These are phyloP conservation scores for Pelargonium australe DNA, from an alignment of 441 rosid species.

Conservation along the genomic window DNA sequence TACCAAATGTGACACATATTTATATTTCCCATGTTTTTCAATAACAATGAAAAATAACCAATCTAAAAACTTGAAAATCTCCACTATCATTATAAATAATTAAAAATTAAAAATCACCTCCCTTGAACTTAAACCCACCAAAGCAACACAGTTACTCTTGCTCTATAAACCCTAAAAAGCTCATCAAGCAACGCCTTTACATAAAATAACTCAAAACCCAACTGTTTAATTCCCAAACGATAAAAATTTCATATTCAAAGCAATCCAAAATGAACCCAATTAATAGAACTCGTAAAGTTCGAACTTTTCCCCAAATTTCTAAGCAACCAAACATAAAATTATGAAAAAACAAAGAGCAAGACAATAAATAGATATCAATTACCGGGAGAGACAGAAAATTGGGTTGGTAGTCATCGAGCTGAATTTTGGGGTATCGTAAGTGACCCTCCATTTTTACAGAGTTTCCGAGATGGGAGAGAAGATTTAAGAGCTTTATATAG, in stretches of 20 bases:
- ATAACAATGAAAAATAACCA: not conserved
- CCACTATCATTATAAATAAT: not conserved
- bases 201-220: conserved; percentile 8
- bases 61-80: not conserved
- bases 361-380: not conserved
- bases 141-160: not conserved
- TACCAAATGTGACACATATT: too few relatives aligned
- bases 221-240: not conserved
- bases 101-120: not conserved
- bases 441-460: conserved; percentile 17
- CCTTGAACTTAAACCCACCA: not conserved
- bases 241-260: not conserved
- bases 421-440: conserved; percentile 21
- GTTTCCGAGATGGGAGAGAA: not conserved
- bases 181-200: too few relatives aligned
- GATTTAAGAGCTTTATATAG: not conserved
- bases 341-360: too few relatives aligned
- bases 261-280: not conserved
- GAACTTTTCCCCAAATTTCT: not conserved
- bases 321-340: not conserved
- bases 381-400: conserved; percentile 16
- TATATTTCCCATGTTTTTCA: not conserved
- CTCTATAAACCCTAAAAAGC: not conserved
- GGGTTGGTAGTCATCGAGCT: conserved; percentile 17
- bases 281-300: not conserved